Evolutionary conservation across 2,329 filamentous ascomycete genomes (phyloP), one percentile per base, ranked within the genome.

Genomic region (Tolypocladium ovalisporum): DNA sequence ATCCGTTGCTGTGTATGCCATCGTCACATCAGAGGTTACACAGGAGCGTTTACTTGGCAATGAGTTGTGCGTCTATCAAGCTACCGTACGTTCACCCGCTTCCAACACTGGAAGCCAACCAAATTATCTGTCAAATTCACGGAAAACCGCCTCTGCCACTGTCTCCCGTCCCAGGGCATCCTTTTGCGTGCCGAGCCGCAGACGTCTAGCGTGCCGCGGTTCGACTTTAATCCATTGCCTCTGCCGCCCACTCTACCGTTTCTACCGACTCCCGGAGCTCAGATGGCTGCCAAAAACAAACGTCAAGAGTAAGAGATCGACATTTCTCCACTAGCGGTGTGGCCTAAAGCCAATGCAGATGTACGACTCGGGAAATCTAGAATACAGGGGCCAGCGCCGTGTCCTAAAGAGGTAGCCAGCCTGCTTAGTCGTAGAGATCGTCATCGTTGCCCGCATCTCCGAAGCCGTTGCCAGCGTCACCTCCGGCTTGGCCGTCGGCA

Each of bases 371-470:
- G 65, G 64, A 69, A 73, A 71, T 71, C 71, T 79, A 79, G 68
- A 79, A 73, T 79, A 79, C 76, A 79, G 60, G 63, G 64, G 66
- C 62, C 56, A 58, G 59, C 56, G 51, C 55, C 52, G 57, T 66
- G 61, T 61, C 63, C 60, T 56, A 58, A 56, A 59, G 61, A 54
- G 57, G 56, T 3, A 58, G 56, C 57, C 58, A 52, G 57, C 59
- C 59, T n/a, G 62, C 75, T 82, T 92, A 97, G 77, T 96, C 90
- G 75, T 97, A 97, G 73, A 97, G 89, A 77, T 92, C 93, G 75
- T 97, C 93, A 71, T 97, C 93, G 73, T 96, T 92, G 67, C 90
- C 93, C 65, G 85, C 89, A 68, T 92, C 88, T 63, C 91, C 92
- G 66, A 94, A 92, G 54, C 83, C 73, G 77, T 81, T 79, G 64